A percentile compares a stretch with the other conserved stretches of the same genome.
Evolutionary conservation across 1,284 basidiomycete species (phyloP).

Genomic region (Apiotrichum mycotoxinovorans): DNA sequence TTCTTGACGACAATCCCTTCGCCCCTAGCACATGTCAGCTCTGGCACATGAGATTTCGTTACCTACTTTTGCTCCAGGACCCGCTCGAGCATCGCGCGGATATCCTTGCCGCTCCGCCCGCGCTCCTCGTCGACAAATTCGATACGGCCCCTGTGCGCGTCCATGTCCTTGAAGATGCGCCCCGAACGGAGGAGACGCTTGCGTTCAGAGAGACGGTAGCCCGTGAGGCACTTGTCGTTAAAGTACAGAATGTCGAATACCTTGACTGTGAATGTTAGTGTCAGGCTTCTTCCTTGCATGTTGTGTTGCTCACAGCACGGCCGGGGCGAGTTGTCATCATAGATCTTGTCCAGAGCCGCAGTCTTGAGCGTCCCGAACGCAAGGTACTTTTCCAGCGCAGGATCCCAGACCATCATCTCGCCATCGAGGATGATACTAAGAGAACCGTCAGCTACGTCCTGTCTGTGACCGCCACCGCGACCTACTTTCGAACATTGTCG

Average conservation of each 20-base stretch:
- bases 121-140: slow-evolving; percentile 69
- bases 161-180: slow-evolving; percentile 40
- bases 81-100: slow-evolving; percentile 70
- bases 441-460: too few relatives aligned
- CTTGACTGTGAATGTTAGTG: slow-evolving; percentile 62
- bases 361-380: slow-evolving; percentile 90
- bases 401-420: slow-evolving; percentile 97
- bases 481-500: slow-evolving; percentile 71
- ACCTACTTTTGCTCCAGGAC: slow-evolving; percentile 63
- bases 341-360: slow-evolving; percentile 71
- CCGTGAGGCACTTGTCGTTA: slow-evolving; percentile 55
- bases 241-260: slow-evolving; percentile 87
- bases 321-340: slow-evolving; percentile 66
- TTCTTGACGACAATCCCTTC: slow-evolving; percentile 91
- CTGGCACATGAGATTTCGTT: too few relatives aligned
- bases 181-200: slow-evolving; percentile 43
- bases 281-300: background rate
- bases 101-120: slow-evolving; percentile 73
- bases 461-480: slow-evolving; percentile 8
- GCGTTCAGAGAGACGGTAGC: slow-evolving; percentile 47
- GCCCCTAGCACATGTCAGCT: too few relatives aligned
- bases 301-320: slow-evolving; percentile 70
- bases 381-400: slow-evolving; percentile 73
- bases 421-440: slow-evolving; percentile 89
- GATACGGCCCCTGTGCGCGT: slow-evolving; percentile 63